Base-by-base conservation (phyloP, 331 rosid genomes). In the Quercus phellos region DNA sequence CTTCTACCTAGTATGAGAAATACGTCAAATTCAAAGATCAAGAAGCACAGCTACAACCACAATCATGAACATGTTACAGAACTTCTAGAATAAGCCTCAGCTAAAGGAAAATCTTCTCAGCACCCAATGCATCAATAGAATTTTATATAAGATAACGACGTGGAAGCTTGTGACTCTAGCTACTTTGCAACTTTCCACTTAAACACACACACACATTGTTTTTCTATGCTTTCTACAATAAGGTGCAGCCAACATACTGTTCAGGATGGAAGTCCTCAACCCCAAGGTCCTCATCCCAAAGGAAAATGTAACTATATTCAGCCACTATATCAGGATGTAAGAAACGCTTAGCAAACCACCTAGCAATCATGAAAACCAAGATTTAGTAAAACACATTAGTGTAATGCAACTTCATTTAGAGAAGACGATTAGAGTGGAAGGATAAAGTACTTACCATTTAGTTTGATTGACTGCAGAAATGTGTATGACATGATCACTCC, bases 311-410 rank as follows among this genome's bases (percentile, higher is more conserved):
- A 73, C 79, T 70, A 83, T 94, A 94, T 55, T 86, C 90, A 19
- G 92, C 92, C 75, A 94, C 96, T 68, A 94, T 89, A 84, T 94
- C 98, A 6, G 99, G 99, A 83, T 94, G 99, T 60, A 94, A 81
- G 90, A 94, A 94, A 64, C 98, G 95, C 85, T 94, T 94, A 30
- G 99, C 99, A 75, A 91, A 92, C 99, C 99, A 94, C 98, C 99
- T 94, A 84, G 46, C 51, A 75, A 84, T 77, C 69, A 77, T 42
- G 51, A 70, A 80, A 77, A 59, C 77, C 72, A 71, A 72, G 21
- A 61, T 71, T 55, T 60, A n/a, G 10, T 29, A 58, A 55, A 64
- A 69, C n/a, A 3, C 55, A 63, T 78, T 72, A 58, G 51, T 53
- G 78, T 60, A 73, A 63, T 27, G 55, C 63, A 59, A 61, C 64